Conservation (phyloP, 805 yeast species). For the Yarrowia alimentaria region DNA sequence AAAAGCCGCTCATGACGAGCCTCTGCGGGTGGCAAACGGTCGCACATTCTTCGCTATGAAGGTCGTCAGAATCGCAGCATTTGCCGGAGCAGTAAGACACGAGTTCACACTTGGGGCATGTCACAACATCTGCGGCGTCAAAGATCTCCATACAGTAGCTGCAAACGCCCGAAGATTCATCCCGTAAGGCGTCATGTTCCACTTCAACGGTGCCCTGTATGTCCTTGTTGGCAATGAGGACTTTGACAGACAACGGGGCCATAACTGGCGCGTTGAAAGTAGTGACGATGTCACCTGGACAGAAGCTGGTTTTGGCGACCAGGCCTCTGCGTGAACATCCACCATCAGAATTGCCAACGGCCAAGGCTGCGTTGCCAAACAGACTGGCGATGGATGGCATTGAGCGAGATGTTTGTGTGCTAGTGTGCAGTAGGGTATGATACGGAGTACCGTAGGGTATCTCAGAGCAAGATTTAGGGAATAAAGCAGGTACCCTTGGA, state of each 20-base stretch:
- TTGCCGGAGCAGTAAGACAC: conserved; percentile 9
- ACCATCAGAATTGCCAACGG: too few species aligned
- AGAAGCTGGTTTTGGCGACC: too few species aligned
- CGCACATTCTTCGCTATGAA: background rate
- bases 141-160: background rate
- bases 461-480: too few species aligned
- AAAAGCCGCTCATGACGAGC: conserved; percentile 10
- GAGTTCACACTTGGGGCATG: background rate
- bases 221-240: background rate
- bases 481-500: too few species aligned
- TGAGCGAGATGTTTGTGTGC: too few species aligned
- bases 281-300: conserved; percentile 9
- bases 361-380: too few species aligned
- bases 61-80: background rate
- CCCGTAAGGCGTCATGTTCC: conserved; percentile 2
- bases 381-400: too few species aligned
- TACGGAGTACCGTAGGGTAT: too few species aligned
- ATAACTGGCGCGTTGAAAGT: conserved; percentile 2
- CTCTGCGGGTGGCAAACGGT: conserved; percentile 1
- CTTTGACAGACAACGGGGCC: conserved; percentile 4
- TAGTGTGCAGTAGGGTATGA: too few species aligned
- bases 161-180: background rate
- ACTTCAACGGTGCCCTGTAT: conserved; percentile 5
- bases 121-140: background rate
- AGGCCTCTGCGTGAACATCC: too few species aligned